These are phyloP conservation scores for Flaveria trinervia DNA, from an alignment of 129 eudicot species.

Conservation along the genomic window DNA sequence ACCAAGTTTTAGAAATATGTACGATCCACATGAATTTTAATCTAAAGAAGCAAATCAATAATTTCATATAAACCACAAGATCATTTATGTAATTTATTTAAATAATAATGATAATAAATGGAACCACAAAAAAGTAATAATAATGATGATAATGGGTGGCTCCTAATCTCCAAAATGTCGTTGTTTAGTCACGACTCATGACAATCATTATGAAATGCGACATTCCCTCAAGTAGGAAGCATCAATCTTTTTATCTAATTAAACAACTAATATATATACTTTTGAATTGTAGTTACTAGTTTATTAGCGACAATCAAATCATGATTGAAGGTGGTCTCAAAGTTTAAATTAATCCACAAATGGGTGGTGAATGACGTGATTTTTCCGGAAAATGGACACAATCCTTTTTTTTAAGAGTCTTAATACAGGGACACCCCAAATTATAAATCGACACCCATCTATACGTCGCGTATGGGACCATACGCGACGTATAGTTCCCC, in stretches of 20 bases:
- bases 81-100: not conserved
- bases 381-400: conserved; percentile 20
- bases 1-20: not conserved
- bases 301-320: conserved; percentile 12
- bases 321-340: conserved; percentile 7
- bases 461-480: no score
- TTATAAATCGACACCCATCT: no score
- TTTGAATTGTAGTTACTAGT: conserved; percentile 4
- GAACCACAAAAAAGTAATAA: conserved; percentile 10
- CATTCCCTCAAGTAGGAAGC: conserved; percentile 16
- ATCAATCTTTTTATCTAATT: conserved; percentile 9
- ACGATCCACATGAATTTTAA: not conserved
- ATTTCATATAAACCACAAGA: not conserved
- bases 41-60: no score
- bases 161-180: conserved; percentile 23
- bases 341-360: conserved; percentile 8
- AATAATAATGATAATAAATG: not conserved
- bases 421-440: no score
- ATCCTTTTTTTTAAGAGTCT: no score
- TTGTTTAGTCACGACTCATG: conserved; percentile 11
- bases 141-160: conserved; percentile 21
- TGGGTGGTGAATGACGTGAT: conserved; percentile 26
- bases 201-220: conserved; percentile 21
- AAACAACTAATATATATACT: not conserved
- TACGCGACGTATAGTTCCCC: no score